Evolutionary conservation across 441 rosid species (phyloP).

Genomic region (Croton setiger): DNA sequence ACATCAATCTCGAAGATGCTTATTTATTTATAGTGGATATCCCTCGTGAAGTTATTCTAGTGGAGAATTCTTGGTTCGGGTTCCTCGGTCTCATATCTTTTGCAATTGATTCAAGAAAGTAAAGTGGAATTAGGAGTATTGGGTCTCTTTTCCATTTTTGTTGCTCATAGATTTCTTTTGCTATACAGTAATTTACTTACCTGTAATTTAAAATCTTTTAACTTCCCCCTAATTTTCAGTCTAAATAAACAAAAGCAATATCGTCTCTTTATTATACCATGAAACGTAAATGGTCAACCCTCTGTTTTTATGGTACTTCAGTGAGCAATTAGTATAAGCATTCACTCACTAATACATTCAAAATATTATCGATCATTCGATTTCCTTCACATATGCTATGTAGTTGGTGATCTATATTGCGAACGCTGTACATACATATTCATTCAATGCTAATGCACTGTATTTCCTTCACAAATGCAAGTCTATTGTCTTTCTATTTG

Average conservation of each 20-base stretch:
- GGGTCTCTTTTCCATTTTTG: neutral
- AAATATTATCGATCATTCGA: neutral
- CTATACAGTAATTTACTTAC: neutral
- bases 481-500: neutral
- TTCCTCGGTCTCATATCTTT: neutral
- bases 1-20: neutral
- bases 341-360: neutral
- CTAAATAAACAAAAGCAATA: neutral
- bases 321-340: neutral
- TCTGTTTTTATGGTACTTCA: neutral
- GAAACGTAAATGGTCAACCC: neutral
- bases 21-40: neutral
- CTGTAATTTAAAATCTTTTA: neutral
- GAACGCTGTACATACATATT: neutral
- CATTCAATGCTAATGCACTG: neutral
- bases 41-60: neutral
- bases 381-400: neutral
- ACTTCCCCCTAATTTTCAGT: neutral
- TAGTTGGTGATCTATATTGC: neutral
- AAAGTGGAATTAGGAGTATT: neutral
- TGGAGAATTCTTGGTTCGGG: neutral
- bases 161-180: slow-evolving; percentile 6
- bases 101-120: neutral
- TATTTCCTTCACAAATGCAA: neutral
- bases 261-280: neutral